Evolutionary conservation across 176 grass and related monocot species (phyloP).

Genomic region (Hordeum vulgare): DNA sequence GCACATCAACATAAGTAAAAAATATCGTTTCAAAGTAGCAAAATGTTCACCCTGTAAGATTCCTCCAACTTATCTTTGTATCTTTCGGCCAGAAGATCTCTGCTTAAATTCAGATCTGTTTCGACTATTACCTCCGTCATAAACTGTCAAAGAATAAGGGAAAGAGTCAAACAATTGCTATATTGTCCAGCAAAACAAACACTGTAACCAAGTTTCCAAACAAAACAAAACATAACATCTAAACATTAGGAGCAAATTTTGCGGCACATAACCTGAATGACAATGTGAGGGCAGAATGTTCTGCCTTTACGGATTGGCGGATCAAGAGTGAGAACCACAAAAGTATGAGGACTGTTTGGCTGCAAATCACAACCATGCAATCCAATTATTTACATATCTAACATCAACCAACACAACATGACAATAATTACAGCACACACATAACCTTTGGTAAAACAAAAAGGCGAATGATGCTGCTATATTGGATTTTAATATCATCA

Average conservation of each 20-base stretch:
- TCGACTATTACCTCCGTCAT: slow-evolving; percentile 71
- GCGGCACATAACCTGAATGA: slow-evolving; percentile 75
- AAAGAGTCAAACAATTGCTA: slow-evolving; percentile 15
- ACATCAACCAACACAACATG: background rate
- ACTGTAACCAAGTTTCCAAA: background rate
- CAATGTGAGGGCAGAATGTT: slow-evolving; percentile 92
- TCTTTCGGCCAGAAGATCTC: slow-evolving; percentile 61
- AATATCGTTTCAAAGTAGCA: slow-evolving; percentile 9
- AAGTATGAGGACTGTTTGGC: slow-evolving; percentile 91
- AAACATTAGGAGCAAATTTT: background rate
- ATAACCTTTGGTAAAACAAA: slow-evolving; percentile 92
- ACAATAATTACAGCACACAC: slow-evolving; percentile 7
- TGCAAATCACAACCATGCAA: slow-evolving; percentile 35
- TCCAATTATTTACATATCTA: slow-evolving; percentile 20
- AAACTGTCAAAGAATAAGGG: slow-evolving; percentile 55
- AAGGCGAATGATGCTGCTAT: slow-evolving; percentile 75
- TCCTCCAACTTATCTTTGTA: slow-evolving; percentile 80
- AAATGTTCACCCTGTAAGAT: slow-evolving; percentile 74
- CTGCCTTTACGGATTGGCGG: slow-evolving; percentile 95
- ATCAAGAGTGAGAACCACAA: slow-evolving; percentile 93
- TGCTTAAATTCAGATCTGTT: slow-evolving; percentile 57
- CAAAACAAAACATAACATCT: background rate
- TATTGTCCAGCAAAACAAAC: background rate
- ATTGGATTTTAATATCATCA: slow-evolving; percentile 98
- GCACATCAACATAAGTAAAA: background rate